Evolutionary conservation across 1,284 basidiomycete genomes (phyloP).

Genomic region (Boletus semigastroideus): DNA sequence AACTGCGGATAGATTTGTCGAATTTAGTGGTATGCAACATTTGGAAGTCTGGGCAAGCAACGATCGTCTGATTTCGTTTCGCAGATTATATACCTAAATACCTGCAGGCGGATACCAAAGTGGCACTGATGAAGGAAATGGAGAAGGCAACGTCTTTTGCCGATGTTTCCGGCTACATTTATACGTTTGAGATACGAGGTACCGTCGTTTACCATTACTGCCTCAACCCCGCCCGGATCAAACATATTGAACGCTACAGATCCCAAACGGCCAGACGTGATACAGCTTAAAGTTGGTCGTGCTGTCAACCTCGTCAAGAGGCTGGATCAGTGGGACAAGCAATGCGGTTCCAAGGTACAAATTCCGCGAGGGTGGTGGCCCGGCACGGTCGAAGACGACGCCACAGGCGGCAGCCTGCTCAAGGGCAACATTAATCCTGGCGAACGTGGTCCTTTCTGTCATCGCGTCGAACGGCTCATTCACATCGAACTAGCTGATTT

Average conservation of each 20-base stretch:
- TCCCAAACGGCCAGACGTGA: constrained; percentile 30
- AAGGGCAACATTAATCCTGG: constrained; percentile 52
- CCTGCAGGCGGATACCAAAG: constrained; percentile 59
- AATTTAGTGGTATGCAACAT: constrained; percentile 48
- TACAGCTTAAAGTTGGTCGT: constrained; percentile 55
- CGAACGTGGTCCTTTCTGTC: constrained; percentile 46
- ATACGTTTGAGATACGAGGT: constrained; percentile 76
- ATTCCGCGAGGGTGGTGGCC: constrained; percentile 56
- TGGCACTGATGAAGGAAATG: constrained; percentile 68
- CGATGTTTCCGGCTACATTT: constrained; percentile 73
- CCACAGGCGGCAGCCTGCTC: constrained; percentile 35
- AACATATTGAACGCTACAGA: constrained; percentile 14
- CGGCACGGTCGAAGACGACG: constrained; percentile 32
- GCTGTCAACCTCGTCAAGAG: constrained; percentile 47
- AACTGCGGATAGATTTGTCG: constrained; percentile 45
- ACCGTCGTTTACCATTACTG: constrained; percentile 7
- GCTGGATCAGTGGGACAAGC: constrained; percentile 73
- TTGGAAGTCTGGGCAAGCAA: neutral
- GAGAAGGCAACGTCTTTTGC: constrained; percentile 56
- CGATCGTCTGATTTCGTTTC: constrained; percentile 18
- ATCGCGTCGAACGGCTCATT: constrained; percentile 63
- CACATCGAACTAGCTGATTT: constrained; percentile 76
- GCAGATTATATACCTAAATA: constrained; percentile 72
- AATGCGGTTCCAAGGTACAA: constrained; percentile 52
- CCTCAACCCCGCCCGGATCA: neutral